Conservation (phyloP, 2,329 filamentous ascomycete species). For the Cladosporium colombiae region DNA sequence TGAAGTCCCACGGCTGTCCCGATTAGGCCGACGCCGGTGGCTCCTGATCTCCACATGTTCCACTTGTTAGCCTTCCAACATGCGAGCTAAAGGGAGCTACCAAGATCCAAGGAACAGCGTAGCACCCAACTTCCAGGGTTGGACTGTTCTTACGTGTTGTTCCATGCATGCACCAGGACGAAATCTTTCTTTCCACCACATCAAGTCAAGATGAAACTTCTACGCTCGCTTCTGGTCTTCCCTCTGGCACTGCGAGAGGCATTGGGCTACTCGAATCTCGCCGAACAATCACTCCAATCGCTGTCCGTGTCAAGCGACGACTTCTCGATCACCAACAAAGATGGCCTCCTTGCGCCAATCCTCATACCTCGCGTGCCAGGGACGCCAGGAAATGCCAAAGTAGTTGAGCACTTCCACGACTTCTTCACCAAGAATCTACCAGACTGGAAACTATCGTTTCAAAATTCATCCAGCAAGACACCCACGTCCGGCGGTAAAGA, state of each 20-base stretch:
- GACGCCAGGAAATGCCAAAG: constrained; percentile 70
- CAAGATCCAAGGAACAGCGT: constrained; percentile 3
- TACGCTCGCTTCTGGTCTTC: constrained; percentile 29
- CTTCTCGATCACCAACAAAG: constrained; percentile 71
- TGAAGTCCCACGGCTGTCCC: constrained; percentile 11
- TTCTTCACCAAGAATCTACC: constrained; percentile 79
- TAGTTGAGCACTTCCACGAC: constrained; percentile 77
- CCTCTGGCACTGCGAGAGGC: constrained; percentile 35
- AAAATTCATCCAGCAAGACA: constrained; percentile 87
- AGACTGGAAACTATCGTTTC: constrained; percentile 75
- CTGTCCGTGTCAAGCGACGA: constrained; percentile 67
- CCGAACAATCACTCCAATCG: constrained; percentile 70
- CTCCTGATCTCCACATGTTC: constrained; percentile 12
- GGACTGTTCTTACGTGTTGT: background rate
- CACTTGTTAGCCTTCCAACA: constrained; percentile 11
- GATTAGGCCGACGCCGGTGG: background rate
- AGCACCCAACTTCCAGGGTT: background rate
- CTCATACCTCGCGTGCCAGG: constrained; percentile 86
- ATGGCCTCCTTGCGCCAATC: constrained; percentile 80
- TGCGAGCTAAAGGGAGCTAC: constrained; percentile 6
- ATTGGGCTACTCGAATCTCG: constrained; percentile 62
- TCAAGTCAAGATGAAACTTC: constrained; percentile 26
- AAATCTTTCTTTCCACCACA: background rate
- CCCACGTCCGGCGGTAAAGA: constrained; percentile 70
- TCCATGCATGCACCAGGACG: background rate